Evolutionary conservation across 208 protist genomes (phyloP).

Genomic region (Leishmania martiniquensis): DNA sequence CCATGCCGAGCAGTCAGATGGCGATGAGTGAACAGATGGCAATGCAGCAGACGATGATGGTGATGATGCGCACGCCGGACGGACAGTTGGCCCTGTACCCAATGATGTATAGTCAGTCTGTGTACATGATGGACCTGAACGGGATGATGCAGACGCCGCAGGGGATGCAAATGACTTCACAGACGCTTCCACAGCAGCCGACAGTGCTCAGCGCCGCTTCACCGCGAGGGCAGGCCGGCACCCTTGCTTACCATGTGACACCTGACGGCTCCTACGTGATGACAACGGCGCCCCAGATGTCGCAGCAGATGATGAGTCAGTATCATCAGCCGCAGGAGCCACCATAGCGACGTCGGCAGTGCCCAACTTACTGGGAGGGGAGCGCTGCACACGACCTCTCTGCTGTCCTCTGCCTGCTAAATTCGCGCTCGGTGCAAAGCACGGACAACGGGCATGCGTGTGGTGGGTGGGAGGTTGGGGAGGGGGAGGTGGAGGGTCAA

Average conservation of each 20-base stretch:
- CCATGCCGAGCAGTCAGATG: neutral
- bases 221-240: neutral
- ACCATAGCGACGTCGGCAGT: neutral
- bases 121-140: slow-evolving; percentile 18
- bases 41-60: slow-evolving; percentile 26
- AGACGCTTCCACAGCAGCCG: neutral
- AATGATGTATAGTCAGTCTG: slow-evolving; percentile 26
- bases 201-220: neutral
- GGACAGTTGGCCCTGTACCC: slow-evolving; percentile 30
- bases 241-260: slow-evolving; percentile 5
- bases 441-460: neutral
- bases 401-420: neutral
- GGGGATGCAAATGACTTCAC: neutral
- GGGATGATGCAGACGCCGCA: slow-evolving; percentile 14
- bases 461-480: no score
- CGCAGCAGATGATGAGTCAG: slow-evolving; percentile 6
- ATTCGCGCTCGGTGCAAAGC: neutral
- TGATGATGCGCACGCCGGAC: slow-evolving; percentile 31
- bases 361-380: neutral
- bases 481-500: no score
- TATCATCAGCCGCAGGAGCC: slow-evolving; percentile 4
- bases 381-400: neutral
- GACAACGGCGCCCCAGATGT: neutral
- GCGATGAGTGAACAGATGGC: slow-evolving; percentile 9
- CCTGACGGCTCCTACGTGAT: slow-evolving; percentile 15